Percentiles rank a stretch among this genome's conserved stretches.
phyloP scores from a whole-genome alignment of 768 basidiomycete genomes.

The Grammothele lineata region DNA sequence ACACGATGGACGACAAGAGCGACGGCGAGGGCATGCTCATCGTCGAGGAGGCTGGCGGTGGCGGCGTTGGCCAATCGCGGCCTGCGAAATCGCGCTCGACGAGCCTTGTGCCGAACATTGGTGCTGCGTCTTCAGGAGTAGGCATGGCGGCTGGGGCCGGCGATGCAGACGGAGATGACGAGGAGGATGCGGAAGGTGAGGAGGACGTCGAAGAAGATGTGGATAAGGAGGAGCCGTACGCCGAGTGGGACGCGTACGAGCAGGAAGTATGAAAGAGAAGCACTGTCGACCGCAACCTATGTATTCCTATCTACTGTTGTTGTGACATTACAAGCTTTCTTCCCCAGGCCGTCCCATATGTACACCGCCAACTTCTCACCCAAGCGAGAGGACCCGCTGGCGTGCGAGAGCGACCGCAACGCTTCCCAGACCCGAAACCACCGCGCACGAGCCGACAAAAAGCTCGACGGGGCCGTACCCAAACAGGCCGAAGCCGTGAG shows the following conservation, averaged over 20 bases:
- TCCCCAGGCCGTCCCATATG: no score
- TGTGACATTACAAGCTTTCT: no score
- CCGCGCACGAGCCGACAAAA: constrained; percentile 16
- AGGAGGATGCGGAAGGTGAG: constrained; percentile 20
- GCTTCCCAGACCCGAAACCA: constrained; percentile 8
- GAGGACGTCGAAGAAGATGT: constrained; percentile 26
- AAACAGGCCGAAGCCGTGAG: constrained; percentile 9
- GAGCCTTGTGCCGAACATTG: constrained; percentile 7
- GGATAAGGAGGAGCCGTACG: constrained; percentile 38
- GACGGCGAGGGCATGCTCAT: constrained; percentile 36
- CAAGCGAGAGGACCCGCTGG: neutral
- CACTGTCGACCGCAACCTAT: neutral
- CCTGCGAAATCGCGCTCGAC: constrained; percentile 12
- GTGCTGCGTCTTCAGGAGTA: constrained; percentile 10
- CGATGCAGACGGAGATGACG: constrained; percentile 16
- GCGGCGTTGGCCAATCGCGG: constrained; percentile 24
- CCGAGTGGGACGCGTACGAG: constrained; percentile 57
- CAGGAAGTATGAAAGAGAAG: constrained; percentile 53
- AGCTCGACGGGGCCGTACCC: constrained; percentile 17
- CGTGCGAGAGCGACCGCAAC: constrained; percentile 1
- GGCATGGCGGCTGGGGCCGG: constrained; percentile 30
- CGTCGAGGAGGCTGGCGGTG: constrained; percentile 38
- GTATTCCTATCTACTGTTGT: no score
- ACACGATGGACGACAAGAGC: constrained; percentile 46
- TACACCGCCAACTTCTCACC: no score